These are phyloP conservation scores for Colletotrichum sp. DNA, from an alignment of 2,329 filamentous ascomycete genomes.

Conservation along the genomic window DNA sequence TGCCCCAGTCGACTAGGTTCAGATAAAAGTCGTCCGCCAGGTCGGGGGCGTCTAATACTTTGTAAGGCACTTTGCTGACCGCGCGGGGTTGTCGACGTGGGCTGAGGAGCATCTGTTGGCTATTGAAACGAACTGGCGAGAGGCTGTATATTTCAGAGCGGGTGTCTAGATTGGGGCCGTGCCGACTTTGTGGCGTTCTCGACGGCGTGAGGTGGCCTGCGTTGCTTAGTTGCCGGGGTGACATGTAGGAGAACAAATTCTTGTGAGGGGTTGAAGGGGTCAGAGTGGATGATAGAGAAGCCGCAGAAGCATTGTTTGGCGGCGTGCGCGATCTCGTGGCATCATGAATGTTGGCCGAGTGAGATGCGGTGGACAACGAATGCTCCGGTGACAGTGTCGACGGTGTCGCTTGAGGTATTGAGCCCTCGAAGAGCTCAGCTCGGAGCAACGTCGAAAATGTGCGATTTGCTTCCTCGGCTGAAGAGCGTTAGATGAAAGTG, in stretches of 20 bases:
- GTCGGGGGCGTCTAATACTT: conserved; percentile 95
- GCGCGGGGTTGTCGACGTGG: conserved; percentile 87
- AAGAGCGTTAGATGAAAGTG: background rate
- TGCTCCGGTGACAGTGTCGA: conserved; percentile 66
- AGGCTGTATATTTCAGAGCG: conserved; percentile 93
- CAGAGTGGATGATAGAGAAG: conserved; percentile 72
- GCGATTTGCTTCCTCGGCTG: conserved; percentile 90
- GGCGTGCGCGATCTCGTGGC: conserved; percentile 81
- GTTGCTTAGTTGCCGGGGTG: conserved; percentile 71
- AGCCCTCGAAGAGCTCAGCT: conserved; percentile 89
- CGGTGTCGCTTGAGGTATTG: conserved; percentile 81
- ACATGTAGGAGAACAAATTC: conserved; percentile 93
- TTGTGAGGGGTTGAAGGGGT: conserved; percentile 97
- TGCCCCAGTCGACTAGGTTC: conserved; percentile 97
- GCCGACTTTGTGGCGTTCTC: conserved; percentile 85
- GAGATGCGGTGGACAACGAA: conserved; percentile 50
- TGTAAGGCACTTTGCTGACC: conserved; percentile 96
- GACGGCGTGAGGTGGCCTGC: conserved; percentile 87
- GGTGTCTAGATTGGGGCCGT: conserved; percentile 87
- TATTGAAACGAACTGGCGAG: conserved; percentile 90
- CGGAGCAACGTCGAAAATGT: conserved; percentile 89
- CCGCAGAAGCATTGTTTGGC: conserved; percentile 66
- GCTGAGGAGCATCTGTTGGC: conserved; percentile 90
- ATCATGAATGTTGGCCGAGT: conserved; percentile 59
- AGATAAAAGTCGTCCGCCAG: conserved; percentile 97